These are phyloP conservation scores for Chrysanthemum makinoi DNA, from an alignment of 129 eudicot genomes.

Conservation along the genomic window DNA sequence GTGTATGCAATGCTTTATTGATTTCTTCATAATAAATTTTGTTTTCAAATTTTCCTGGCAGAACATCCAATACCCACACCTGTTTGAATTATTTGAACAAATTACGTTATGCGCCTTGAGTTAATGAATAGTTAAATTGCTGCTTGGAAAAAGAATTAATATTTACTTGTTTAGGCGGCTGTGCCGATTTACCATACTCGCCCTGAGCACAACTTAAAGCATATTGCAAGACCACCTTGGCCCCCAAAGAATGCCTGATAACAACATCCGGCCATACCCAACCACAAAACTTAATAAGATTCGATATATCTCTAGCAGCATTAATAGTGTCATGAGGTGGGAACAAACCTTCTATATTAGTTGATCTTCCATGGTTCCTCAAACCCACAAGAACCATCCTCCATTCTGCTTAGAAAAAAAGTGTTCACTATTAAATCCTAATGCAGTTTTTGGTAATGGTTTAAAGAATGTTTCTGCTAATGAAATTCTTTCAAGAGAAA, in stretches of 20 bases:
- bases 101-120: not conserved
- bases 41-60: conserved; percentile 54
- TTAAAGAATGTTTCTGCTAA: too few species aligned
- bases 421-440: not conserved
- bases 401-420: conserved; percentile 45
- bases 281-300: conserved; percentile 49
- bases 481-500: too few species aligned
- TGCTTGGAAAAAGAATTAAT: not conserved
- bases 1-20: conserved; percentile 56
- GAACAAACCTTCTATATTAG: conserved; percentile 41
- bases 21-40: conserved; percentile 51
- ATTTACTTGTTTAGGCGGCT: conserved; percentile 66
- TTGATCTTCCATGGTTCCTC: conserved; percentile 82
- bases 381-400: conserved; percentile 75
- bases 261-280: conserved; percentile 93
- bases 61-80: conserved; percentile 75
- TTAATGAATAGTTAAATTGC: not conserved
- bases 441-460: not conserved
- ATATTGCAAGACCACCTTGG: conserved; percentile 76
- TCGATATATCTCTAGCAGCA: conserved; percentile 70
- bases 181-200: conserved; percentile 51
- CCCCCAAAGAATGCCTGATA: conserved; percentile 83
- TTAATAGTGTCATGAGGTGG: conserved; percentile 67
- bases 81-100: conserved; percentile 29
- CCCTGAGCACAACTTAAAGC: conserved; percentile 69